These are phyloP conservation scores for Lichtheimia hyalospora DNA, from an alignment of 371 early-diverging fungal species.

Conservation along the genomic window DNA sequence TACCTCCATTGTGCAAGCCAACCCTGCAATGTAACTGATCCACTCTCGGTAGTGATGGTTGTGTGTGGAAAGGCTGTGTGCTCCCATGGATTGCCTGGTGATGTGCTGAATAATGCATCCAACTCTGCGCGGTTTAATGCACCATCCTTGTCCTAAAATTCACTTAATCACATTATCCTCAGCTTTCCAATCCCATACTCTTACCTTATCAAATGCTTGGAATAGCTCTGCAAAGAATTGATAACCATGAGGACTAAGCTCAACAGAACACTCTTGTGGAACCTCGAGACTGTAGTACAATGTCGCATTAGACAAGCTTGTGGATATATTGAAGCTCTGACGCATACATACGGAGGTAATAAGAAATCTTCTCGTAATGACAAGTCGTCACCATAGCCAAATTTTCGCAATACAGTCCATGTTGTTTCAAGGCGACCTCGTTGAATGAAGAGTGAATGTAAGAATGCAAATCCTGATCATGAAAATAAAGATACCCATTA, in stretches of 20 bases:
- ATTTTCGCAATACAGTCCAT: constrained; percentile 94
- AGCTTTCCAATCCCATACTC: background rate
- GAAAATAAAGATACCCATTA: background rate
- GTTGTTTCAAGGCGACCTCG: constrained; percentile 95
- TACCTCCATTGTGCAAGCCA: constrained; percentile 97
- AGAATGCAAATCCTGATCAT: constrained; percentile 80
- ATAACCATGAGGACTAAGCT: constrained; percentile 91
- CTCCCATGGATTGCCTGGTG: constrained; percentile 91
- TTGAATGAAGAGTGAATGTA: constrained; percentile 95
- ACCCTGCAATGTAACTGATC: constrained; percentile 91
- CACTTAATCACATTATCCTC: background rate
- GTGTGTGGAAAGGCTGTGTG: constrained; percentile 87
- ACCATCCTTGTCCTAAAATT: constrained; percentile 87
- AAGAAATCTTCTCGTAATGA: constrained; percentile 87
- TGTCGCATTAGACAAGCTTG: too few species aligned
- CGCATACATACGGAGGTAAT: constrained; percentile 63
- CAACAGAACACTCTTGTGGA: constrained; percentile 85
- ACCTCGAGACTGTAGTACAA: constrained; percentile 66
- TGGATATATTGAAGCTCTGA: too few species aligned
- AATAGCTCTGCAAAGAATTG: constrained; percentile 95
- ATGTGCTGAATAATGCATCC: constrained; percentile 81
- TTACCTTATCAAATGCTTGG: constrained; percentile 86
- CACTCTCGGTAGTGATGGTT: constrained; percentile 85
- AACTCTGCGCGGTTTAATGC: constrained; percentile 86
- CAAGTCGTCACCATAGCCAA: constrained; percentile 95